Percentiles rank a stretch among this genome's conserved stretches.
These are phyloP conservation scores for Sporormia fimetaria DNA, from an alignment of 495 filamentous ascomycete species.

Conservation along the genomic window DNA sequence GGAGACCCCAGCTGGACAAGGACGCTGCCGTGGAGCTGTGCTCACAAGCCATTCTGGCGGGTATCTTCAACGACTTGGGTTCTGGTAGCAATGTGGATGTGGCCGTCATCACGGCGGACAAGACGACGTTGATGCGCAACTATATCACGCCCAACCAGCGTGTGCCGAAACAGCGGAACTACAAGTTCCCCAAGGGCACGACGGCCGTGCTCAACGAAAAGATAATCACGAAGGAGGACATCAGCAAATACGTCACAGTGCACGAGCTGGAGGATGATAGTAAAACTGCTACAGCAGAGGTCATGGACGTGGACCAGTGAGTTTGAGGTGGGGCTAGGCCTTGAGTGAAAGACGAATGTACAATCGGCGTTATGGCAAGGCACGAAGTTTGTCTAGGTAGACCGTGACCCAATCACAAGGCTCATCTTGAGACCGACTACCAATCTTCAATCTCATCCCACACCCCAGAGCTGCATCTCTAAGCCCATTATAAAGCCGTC, in stretches of 20 bases:
- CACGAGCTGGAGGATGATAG: constrained; percentile 57
- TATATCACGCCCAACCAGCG: constrained; percentile 87
- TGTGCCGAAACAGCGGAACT: constrained; percentile 82
- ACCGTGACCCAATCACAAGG: too few species aligned
- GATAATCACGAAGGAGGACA: constrained; percentile 80
- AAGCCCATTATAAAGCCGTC: too few species aligned
- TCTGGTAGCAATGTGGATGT: constrained; percentile 97
- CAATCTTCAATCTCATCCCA: too few species aligned
- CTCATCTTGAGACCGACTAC: too few species aligned
- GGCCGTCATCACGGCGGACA: constrained; percentile 83
- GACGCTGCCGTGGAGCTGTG: constrained; percentile 76
- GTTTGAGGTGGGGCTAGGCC: not conserved
- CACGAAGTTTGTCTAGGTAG: too few species aligned
- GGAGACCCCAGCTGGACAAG: constrained; percentile 67
- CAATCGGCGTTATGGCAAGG: constrained; percentile 7
- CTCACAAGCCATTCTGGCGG: constrained; percentile 81
- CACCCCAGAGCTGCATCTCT: too few species aligned
- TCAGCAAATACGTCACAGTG: constrained; percentile 89
- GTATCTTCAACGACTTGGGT: constrained; percentile 98
- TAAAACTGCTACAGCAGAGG: constrained; percentile 56
- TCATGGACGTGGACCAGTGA: constrained; percentile 88
- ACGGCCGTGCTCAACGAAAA: constrained; percentile 91
- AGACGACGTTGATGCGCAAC: constrained; percentile 83
- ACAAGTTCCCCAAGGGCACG: constrained; percentile 77
- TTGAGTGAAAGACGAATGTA: not conserved